Conservation (phyloP, 2,329 filamentous ascomycete species). For the Scleromitrula shiraiana region DNA sequence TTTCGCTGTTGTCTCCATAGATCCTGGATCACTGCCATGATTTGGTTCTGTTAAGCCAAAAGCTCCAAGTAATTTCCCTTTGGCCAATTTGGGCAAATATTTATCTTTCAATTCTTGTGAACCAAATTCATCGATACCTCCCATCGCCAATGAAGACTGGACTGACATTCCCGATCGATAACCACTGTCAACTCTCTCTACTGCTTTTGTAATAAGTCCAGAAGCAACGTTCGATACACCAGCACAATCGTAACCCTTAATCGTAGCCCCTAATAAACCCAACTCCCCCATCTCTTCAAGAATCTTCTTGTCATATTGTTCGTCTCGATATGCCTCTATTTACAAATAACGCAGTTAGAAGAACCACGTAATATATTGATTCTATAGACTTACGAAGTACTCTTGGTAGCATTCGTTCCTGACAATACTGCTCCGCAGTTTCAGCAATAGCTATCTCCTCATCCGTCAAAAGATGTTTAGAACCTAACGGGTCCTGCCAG, state of each 20-base stretch:
- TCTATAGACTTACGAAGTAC: conserved; percentile 61
- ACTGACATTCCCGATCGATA: conserved; percentile 92
- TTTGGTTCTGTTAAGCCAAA: conserved; percentile 91
- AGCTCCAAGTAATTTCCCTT: conserved; percentile 73
- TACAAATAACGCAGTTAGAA: conserved; percentile 2
- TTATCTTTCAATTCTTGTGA: conserved; percentile 81
- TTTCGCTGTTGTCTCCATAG: conserved; percentile 83
- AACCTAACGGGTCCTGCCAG: conserved; percentile 82
- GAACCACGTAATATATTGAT: conserved; percentile 7
- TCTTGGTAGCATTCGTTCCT: conserved; percentile 77
- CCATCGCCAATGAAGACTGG: conserved; percentile 89
- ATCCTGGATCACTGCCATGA: conserved; percentile 84
- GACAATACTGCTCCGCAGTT: conserved; percentile 88
- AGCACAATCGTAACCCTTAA: conserved; percentile 81
- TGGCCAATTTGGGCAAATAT: conserved; percentile 72
- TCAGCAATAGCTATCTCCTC: conserved; percentile 87
- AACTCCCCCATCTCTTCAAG: conserved; percentile 88
- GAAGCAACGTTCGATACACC: conserved; percentile 81
- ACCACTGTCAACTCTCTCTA: conserved; percentile 84
- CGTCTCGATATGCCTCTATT: conserved; percentile 75
- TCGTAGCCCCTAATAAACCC: conserved; percentile 78
- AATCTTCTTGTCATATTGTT: conserved; percentile 79
- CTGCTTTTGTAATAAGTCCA: conserved; percentile 83
- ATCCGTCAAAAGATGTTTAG: conserved; percentile 71
- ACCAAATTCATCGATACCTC: conserved; percentile 81